Base-by-base conservation (phyloP, 2,329 filamentous ascomycete species). In the Penicillium occitanis region DNA sequence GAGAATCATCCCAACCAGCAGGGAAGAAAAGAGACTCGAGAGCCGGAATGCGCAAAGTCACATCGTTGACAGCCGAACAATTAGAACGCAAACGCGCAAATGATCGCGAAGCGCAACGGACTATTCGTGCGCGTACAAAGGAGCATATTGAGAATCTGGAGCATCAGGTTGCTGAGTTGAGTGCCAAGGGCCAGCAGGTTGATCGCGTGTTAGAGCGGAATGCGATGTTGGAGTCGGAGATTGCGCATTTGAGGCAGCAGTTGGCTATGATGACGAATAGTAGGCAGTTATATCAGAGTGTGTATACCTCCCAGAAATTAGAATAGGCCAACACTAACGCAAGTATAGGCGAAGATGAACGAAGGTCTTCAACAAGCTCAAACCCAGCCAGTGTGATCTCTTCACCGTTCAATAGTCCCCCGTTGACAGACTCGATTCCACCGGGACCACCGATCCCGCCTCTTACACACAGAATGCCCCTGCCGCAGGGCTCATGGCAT, bases 71-170 rank as follows among this genome's bases (percentile, higher is more conserved):
- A 17, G 81, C 83, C 37, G 85, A 85, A 66, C 85, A 87, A 71
- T 77, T 87, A 59, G 85, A 87, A 70, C 78, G 85, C 61, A 87
- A 87, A 73, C 80, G 85, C 67, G 85, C 85, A 68, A 87, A 87
- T 73, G 85, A 87, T 73, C 80, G 85, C 68, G 85, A 87, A 74
- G 85, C 85, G 63, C 85, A 87, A 72, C 80, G 85, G 69, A 85
- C 84, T 59, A 87, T 87, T 69, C 83, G 85, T 35, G 84, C 86
- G 71, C 77, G 85, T 67, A 87, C 84, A 50, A 87, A 85, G 69
- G 84, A 86, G 69, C 85, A 86, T 72, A 87, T 87, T 67, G 85
- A 87, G 68, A 78, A 77, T 33, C 79, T 87, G n/a, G 84, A 87
- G 70, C 77, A 80, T 59, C 82, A 84, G 66, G 81, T 87, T 57